Evolutionary conservation across 1,284 basidiomycete species (phyloP).

Genomic region (Leccinum pachyderme): DNA sequence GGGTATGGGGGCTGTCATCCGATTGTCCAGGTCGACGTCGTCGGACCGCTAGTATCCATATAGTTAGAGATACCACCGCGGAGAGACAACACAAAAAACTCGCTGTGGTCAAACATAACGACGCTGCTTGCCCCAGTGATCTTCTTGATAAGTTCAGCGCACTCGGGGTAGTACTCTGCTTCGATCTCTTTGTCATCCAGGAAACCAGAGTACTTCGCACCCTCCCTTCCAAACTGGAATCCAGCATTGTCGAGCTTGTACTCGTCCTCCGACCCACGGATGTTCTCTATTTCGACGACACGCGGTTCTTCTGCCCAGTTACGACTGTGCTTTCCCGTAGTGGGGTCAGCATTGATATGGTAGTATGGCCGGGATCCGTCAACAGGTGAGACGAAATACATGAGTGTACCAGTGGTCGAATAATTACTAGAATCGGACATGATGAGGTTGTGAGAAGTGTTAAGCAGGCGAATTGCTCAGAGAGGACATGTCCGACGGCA

Average conservation of each 20-base stretch:
- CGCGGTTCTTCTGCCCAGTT: constrained; percentile 20
- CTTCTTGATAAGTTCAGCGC: constrained; percentile 48
- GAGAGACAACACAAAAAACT: constrained; percentile 9
- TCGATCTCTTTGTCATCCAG: constrained; percentile 44
- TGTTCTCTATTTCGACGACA: constrained; percentile 33
- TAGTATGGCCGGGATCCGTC: constrained; percentile 23
- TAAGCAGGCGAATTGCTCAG: neutral
- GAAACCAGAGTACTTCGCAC: constrained; percentile 30
- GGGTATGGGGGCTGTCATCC: constrained; percentile 41
- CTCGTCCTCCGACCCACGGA: constrained; percentile 44
- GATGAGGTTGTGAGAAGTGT: neutral
- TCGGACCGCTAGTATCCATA: constrained; percentile 35
- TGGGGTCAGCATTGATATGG: constrained; percentile 13
- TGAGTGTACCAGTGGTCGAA: constrained; percentile 16
- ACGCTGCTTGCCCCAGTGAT: constrained; percentile 49
- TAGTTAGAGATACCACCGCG: neutral
- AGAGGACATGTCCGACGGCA: neutral
- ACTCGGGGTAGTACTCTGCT: constrained; percentile 48
- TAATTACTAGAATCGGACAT: constrained; percentile 24
- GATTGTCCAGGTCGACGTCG: constrained; percentile 40
- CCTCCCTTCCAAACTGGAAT: constrained; percentile 40
- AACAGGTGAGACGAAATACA: constrained; percentile 15
- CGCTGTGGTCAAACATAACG: constrained; percentile 59
- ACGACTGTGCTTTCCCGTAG: constrained; percentile 1
- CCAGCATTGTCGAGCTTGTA: constrained; percentile 49